These are phyloP conservation scores for Hemileccinum rubropunctum DNA, from an alignment of 768 basidiomycete genomes.

Conservation along the genomic window DNA sequence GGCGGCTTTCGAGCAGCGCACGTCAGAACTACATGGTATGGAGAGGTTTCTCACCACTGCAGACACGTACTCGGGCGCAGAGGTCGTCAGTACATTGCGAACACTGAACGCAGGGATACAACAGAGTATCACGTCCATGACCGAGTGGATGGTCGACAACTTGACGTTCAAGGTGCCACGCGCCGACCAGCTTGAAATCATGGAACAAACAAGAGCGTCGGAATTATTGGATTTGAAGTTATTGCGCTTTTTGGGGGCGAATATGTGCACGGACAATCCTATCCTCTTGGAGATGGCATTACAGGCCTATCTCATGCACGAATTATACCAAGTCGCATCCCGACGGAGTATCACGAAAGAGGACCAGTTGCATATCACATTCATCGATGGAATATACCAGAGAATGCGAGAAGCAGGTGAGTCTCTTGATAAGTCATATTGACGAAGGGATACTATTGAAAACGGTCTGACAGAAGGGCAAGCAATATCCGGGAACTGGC, in stretches of 20 bases:
- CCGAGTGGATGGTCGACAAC: slow-evolving; percentile 42
- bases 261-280: slow-evolving; percentile 22
- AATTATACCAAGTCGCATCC: slow-evolving; percentile 17
- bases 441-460: too few species aligned
- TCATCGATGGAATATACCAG: slow-evolving; percentile 28
- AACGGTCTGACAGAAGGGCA: too few species aligned
- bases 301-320: slow-evolving; percentile 24
- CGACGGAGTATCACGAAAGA: slow-evolving; percentile 21
- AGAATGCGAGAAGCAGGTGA: slow-evolving; percentile 33
- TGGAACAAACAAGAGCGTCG: slow-evolving; percentile 11
- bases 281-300: slow-evolving; percentile 33
- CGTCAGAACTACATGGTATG: slow-evolving; percentile 39
- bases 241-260: slow-evolving; percentile 17
- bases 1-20: slow-evolving; percentile 37
- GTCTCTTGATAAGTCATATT: neutral
- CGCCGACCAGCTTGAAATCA: neutral
- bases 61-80: slow-evolving; percentile 41
- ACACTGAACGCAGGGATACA: slow-evolving; percentile 45
- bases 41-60: slow-evolving; percentile 42
- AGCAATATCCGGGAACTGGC: too few species aligned
- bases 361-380: slow-evolving; percentile 11
- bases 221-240: slow-evolving; percentile 15
- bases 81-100: slow-evolving; percentile 41
- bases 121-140: slow-evolving; percentile 43
- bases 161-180: slow-evolving; percentile 24